Evolutionary conservation across 2,329 filamentous ascomycete species (phyloP).

Genomic region (Huntiella moniliformis): DNA sequence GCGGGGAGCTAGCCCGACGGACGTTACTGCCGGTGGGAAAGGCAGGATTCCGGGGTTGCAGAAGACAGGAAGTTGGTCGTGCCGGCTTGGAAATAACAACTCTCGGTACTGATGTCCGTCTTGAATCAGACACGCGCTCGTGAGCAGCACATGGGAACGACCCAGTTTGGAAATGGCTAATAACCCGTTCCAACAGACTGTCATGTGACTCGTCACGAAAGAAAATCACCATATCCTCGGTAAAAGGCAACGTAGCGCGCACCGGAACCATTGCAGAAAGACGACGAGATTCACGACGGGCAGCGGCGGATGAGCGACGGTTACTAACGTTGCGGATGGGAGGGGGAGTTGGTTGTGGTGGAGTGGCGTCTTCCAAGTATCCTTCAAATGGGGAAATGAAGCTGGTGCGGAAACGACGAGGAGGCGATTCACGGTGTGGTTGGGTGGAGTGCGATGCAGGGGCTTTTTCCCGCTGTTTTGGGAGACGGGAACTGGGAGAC

Average conservation of each 20-base stretch:
- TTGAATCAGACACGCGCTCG: neutral
- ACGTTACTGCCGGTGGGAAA: constrained; percentile 1
- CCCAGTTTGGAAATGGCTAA: constrained; percentile 27
- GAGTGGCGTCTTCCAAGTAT: neutral
- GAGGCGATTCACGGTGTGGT: neutral
- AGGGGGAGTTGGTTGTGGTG: neutral
- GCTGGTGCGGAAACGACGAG: constrained; percentile 8
- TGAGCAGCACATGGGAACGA: constrained; percentile 16
- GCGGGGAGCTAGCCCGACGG: constrained; percentile 9
- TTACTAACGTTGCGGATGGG: neutral
- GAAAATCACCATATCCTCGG: constrained; percentile 38
- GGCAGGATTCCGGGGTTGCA: neutral
- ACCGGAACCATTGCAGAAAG: neutral
- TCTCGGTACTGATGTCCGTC: constrained; percentile 8
- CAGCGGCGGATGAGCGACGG: neutral
- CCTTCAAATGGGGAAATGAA: constrained; percentile 9
- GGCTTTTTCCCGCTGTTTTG: neutral
- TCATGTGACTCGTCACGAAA: constrained; percentile 28
- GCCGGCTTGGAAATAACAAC: constrained; percentile 7
- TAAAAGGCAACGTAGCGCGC: constrained; percentile 29
- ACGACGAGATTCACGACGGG: constrained; percentile 5
- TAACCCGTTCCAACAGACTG: constrained; percentile 25
- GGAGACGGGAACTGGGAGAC: neutral
- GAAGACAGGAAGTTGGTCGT: constrained; percentile 1
- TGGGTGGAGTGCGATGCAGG: no score